Conservation (phyloP, 2,329 filamentous ascomycete genomes). For the Talaromyces sp. region DNA sequence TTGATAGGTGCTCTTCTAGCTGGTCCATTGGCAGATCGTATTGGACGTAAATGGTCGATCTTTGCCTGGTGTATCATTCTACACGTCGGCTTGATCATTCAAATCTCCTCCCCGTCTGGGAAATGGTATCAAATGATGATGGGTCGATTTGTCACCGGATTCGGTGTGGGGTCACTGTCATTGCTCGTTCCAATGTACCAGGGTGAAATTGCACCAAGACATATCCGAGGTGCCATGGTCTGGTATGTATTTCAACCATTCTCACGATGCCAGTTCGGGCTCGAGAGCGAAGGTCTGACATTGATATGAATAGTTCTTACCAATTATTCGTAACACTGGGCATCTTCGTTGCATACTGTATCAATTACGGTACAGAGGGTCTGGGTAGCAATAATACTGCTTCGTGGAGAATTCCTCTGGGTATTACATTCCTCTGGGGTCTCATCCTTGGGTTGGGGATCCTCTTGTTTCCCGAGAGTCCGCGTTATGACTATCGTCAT, state of each 20-base stretch:
- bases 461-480: slow-evolving; percentile 58
- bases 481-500: slow-evolving; percentile 61
- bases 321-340: slow-evolving; percentile 53
- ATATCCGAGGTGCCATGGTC: slow-evolving; percentile 52
- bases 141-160: slow-evolving; percentile 47
- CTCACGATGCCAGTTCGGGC: neutral
- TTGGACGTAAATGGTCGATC: slow-evolving; percentile 49
- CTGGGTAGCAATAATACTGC: slow-evolving; percentile 45
- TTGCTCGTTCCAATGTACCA: slow-evolving; percentile 52
- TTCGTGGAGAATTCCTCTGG: slow-evolving; percentile 55
- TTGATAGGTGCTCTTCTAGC: slow-evolving; percentile 45
- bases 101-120: slow-evolving; percentile 42
- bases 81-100: slow-evolving; percentile 46
- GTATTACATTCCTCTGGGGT: slow-evolving; percentile 61
- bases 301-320: slow-evolving; percentile 39
- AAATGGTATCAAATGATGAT: slow-evolving; percentile 49
- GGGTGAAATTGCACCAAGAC: slow-evolving; percentile 48
- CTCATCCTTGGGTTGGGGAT: slow-evolving; percentile 58
- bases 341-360: slow-evolving; percentile 51
- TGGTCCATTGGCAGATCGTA: slow-evolving; percentile 45
- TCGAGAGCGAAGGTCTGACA: neutral
- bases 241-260: slow-evolving; percentile 17
- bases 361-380: slow-evolving; percentile 51
- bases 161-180: slow-evolving; percentile 49
- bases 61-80: slow-evolving; percentile 46